Base-by-base conservation (phyloP, 306 rosid genomes). In the Ormosia semicastrata region DNA sequence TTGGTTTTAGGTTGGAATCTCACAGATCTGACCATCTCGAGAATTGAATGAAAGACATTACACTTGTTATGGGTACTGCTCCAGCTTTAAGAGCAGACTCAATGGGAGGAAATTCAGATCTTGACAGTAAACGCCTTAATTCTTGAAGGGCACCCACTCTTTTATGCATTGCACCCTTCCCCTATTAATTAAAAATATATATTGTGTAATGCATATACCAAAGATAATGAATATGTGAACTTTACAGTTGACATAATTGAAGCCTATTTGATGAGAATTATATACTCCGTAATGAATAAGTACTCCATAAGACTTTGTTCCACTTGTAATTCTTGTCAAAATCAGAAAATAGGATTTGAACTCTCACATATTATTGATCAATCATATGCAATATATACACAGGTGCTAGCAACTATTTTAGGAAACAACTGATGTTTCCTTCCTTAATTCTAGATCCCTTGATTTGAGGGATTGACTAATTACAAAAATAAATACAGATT, bases 11-110 rank as follows among this genome's bases (percentile, higher is more conserved):
- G n/a, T n/a, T n/a, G n/a, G n/a, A n/a, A n/a, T n/a, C n/a, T n/a
- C n/a, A n/a, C n/a, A n/a, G n/a, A n/a, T n/a, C n/a, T 95, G 99
- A 68, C 93, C 99, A 80, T 95, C 99, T 17, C 92, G 94, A 71
- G 97, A 89, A 50, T 98, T 98, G 81, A 95, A 93, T 71, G 97
- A 89, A 83, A 93, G 98, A 88, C 98, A 93, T 54, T 93, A 96
- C 76, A 88, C 94, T 53, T 93, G 87, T 71, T 71, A 90, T 44
- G 53, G 97, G 77, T 71, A 95, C 75, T 37, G 93, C 97, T 73
- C 99, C 98, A 67, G 97, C 97, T 78, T 87, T 76, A 56, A 93
- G 82, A 81, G 97, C 97, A 77, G 94, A 85, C 73, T 95, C 98
- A 83, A 91, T 85, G 15, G 97, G 98, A 86, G 99, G 99, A 81